Percentiles rank a stretch among this genome's conserved stretches.
Evolutionary conservation across 495 filamentous ascomycete genomes (phyloP).

Genomic region (Lentithecium fluviatile): DNA sequence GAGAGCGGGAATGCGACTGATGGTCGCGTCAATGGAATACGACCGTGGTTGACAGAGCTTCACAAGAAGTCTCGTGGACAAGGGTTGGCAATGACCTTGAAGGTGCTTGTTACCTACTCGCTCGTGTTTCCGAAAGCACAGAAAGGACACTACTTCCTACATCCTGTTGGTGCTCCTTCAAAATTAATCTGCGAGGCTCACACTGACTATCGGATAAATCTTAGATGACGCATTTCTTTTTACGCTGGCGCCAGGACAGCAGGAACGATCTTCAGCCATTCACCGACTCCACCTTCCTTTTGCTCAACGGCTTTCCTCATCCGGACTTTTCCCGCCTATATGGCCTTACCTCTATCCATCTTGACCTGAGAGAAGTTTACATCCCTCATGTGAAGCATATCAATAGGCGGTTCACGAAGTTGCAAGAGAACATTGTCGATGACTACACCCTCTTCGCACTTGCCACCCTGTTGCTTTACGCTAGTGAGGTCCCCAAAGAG

Average conservation of each 20-base stretch:
- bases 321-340: neutral
- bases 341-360: neutral
- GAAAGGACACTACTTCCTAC: neutral
- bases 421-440: neutral
- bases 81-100: neutral
- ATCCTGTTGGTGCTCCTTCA: neutral
- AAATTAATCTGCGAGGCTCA: neutral
- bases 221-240: neutral
- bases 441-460: neutral
- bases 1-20: neutral
- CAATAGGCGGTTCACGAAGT: neutral
- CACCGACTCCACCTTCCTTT: neutral
- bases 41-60: neutral
- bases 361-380: neutral
- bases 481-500: neutral
- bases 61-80: neutral
- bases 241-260: neutral
- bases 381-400: neutral
- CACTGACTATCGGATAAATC: neutral
- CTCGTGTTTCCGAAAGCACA: neutral
- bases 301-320: neutral
- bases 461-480: neutral
- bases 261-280: neutral
- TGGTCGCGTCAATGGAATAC: neutral
- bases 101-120: neutral